A percentile compares a stretch with the other conserved stretches of the same genome.
Conservation (phyloP, 2,329 filamentous ascomycete genomes). For the Calonectria montana region DNA sequence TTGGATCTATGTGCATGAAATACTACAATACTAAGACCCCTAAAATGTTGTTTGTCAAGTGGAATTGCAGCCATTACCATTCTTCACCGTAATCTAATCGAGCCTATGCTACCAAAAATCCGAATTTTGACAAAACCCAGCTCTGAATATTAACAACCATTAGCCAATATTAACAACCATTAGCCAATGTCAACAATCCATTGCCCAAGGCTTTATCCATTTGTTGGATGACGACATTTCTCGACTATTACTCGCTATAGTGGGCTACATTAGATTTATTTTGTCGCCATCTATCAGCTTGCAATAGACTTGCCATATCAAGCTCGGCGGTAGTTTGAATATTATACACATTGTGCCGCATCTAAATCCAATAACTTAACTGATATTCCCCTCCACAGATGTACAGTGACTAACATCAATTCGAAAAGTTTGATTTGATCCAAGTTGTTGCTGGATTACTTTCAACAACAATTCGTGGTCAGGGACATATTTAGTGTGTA, state of each 20-base stretch:
- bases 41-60: too few species aligned
- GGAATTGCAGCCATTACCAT: too few species aligned
- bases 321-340: neutral
- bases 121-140: too few species aligned
- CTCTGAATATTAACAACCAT: too few species aligned
- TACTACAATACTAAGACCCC: too few species aligned
- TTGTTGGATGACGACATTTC: neutral
- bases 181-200: too few species aligned
- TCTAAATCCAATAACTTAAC: neutral
- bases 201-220: too few species aligned
- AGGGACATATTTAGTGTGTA: neutral
- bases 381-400: neutral
- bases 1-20: too few species aligned
- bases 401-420: neutral
- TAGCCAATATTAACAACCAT: too few species aligned
- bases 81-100: too few species aligned
- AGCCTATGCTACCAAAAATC: too few species aligned
- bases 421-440: neutral
- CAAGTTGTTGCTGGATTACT: neutral
- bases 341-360: neutral
- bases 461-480: neutral
- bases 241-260: neutral
- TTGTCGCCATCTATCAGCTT: too few species aligned
- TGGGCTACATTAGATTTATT: neutral
- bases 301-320: neutral